A percentile compares a stretch with the other conserved stretches of the same genome.
Evolutionary conservation across 2,329 filamentous ascomycete genomes (phyloP).

Genomic region (Tolypocladium endophyticum): DNA sequence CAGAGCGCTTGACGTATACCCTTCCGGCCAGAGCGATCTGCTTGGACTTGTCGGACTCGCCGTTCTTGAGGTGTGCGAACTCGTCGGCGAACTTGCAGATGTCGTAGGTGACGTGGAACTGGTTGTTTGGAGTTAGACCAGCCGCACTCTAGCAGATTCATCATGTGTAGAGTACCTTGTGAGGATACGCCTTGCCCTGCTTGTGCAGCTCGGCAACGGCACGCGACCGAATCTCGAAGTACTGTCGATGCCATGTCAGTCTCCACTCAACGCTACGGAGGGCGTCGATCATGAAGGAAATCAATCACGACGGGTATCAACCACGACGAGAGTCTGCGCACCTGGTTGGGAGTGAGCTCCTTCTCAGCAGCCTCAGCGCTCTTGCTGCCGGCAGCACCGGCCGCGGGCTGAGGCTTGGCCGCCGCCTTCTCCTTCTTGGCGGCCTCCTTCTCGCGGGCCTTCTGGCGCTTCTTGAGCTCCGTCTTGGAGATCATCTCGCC

Average conservation of each 20-base stretch:
- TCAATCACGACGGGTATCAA: too few relatives aligned
- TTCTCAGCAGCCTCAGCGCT: conserved; percentile 53
- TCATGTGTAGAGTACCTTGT: conserved; percentile 41
- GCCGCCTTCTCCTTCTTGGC: conserved; percentile 84
- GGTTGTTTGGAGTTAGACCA: neutral
- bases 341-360: conserved; percentile 46
- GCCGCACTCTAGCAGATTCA: neutral
- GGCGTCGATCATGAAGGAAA: too few relatives aligned
- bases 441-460: conserved; percentile 76
- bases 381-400: conserved; percentile 31
- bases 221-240: conserved; percentile 91
- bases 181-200: conserved; percentile 56
- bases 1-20: conserved; percentile 78
- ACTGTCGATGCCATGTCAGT: conserved; percentile 25
- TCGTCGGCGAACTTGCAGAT: conserved; percentile 69
- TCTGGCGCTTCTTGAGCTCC: conserved; percentile 90
- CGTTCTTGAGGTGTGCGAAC: conserved; percentile 75
- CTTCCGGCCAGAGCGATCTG: conserved; percentile 70
- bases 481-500: conserved; percentile 80
- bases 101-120: conserved; percentile 76
- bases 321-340: conserved; percentile 8
- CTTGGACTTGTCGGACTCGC: conserved; percentile 68
- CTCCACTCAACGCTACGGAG: neutral
- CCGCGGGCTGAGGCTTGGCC: conserved; percentile 60
- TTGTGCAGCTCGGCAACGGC: conserved; percentile 44